These are phyloP conservation scores for Nemania serpens DNA, from an alignment of 2,329 filamentous ascomycete genomes.

Conservation along the genomic window DNA sequence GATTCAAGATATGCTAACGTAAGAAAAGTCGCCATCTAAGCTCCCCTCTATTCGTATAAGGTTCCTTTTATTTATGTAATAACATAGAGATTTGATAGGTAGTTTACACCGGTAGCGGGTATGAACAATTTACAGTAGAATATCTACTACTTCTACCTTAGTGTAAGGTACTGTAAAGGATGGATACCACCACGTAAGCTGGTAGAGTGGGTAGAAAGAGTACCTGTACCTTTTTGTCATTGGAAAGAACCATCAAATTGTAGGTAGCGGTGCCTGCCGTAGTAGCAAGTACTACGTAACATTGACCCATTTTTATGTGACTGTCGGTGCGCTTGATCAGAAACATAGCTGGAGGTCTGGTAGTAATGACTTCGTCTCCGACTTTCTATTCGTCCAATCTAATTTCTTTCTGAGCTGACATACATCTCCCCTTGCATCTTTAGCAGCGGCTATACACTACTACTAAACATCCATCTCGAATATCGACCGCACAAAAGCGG, in stretches of 20 bases:
- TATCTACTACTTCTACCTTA: too few relatives aligned
- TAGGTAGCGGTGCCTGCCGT: too few relatives aligned
- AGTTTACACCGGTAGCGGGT: too few relatives aligned
- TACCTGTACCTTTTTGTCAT: too few relatives aligned
- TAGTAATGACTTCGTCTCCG: neutral
- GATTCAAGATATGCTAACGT: slow-evolving; percentile 12
- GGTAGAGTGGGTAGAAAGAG: too few relatives aligned
- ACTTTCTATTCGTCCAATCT: slow-evolving; percentile 12
- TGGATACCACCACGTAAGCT: too few relatives aligned
- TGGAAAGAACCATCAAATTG: too few relatives aligned
- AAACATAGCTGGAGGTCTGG: slow-evolving; percentile 8
- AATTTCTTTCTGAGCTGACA: slow-evolving; percentile 15
- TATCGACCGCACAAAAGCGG: too few relatives aligned
- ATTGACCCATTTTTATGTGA: slow-evolving; percentile 8
- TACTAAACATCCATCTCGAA: neutral
- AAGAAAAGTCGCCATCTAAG: slow-evolving; percentile 4
- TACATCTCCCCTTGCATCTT: slow-evolving; percentile 6
- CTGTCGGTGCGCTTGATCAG: slow-evolving; percentile 17
- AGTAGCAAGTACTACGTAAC: slow-evolving; percentile 18
- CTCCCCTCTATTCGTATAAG: neutral
- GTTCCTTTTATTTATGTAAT: too few relatives aligned
- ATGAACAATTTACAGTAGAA: too few relatives aligned
- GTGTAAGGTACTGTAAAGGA: too few relatives aligned
- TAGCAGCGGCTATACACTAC: slow-evolving; percentile 2
- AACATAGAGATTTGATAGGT: too few relatives aligned